Evolutionary conservation across 805 yeast species (phyloP).

Genomic region (Priceomyces castillae): DNA sequence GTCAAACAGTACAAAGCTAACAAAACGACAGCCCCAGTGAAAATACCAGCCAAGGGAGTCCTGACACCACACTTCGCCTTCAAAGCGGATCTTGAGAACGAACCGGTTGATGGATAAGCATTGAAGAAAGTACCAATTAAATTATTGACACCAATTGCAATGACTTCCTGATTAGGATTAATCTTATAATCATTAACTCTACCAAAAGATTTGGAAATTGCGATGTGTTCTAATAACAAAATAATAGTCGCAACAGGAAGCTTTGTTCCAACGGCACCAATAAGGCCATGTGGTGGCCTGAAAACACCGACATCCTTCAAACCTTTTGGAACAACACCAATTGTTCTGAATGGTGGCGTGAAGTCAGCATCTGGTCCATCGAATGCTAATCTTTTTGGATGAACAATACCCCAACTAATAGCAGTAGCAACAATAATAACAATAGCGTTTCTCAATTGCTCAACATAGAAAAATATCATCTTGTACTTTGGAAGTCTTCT

Average conservation of each 20-base stretch:
- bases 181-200: slow-evolving; percentile 88
- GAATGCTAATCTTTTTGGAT: slow-evolving; percentile 36
- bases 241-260: slow-evolving; percentile 84
- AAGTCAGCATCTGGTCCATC: slow-evolving; percentile 31
- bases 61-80: slow-evolving; percentile 94
- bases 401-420: slow-evolving; percentile 74
- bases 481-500: slow-evolving; percentile 60
- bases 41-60: slow-evolving; percentile 90
- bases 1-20: slow-evolving; percentile 85
- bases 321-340: slow-evolving; percentile 83
- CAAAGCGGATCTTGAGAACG: slow-evolving; percentile 90
- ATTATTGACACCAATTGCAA: slow-evolving; percentile 91
- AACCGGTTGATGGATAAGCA: slow-evolving; percentile 95
- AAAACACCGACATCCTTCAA: slow-evolving; percentile 73
- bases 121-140: slow-evolving; percentile 87
- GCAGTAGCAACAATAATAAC: slow-evolving; percentile 79
- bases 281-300: slow-evolving; percentile 58
- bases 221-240: slow-evolving; percentile 84
- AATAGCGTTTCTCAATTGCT: slow-evolving; percentile 77
- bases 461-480: slow-evolving; percentile 62
- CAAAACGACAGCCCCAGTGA: slow-evolving; percentile 85
- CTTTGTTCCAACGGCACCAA: slow-evolving; percentile 63
- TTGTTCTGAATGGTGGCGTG: slow-evolving; percentile 51
- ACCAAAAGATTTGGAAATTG: slow-evolving; percentile 91
- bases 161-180: slow-evolving; percentile 87